These are phyloP conservation scores for Geotrichum candidum DNA, from an alignment of 1,139 yeast species.

Conservation along the genomic window DNA sequence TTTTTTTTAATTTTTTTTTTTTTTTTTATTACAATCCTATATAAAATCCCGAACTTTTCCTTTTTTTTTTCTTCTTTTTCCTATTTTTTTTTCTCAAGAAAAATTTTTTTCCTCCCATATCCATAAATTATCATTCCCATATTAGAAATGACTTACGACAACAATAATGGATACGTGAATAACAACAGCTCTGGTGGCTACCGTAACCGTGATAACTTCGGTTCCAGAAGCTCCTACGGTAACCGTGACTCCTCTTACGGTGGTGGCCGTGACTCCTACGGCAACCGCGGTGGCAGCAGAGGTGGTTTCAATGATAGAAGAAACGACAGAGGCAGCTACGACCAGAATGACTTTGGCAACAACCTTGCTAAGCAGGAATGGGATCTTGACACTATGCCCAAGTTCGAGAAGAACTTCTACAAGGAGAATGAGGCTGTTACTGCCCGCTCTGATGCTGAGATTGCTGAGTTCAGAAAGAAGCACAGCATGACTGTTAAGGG, in stretches of 20 bases:
- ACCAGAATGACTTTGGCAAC: slow-evolving; percentile 47
- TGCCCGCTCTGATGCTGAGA: slow-evolving; percentile 66
- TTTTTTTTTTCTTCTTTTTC: not conserved
- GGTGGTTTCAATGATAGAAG: slow-evolving; percentile 30
- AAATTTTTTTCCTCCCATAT: not conserved
- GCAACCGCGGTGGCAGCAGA: slow-evolving; percentile 22
- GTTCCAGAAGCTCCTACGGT: slow-evolving; percentile 21
- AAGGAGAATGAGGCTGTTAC: slow-evolving; percentile 76
- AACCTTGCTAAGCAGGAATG: slow-evolving; percentile 67
- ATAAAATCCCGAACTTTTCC: not conserved
- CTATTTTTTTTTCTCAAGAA: not conserved
- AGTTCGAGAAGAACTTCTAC: slow-evolving; percentile 93
- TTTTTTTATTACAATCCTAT: not conserved
- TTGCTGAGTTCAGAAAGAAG: slow-evolving; percentile 67
- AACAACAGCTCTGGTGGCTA: slow-evolving; percentile 24
- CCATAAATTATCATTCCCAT: not conserved
- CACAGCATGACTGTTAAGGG: slow-evolving; percentile 85
- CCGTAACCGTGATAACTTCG: slow-evolving; percentile 20
- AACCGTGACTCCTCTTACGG: slow-evolving; percentile 5
- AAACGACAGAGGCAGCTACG: slow-evolving; percentile 35
- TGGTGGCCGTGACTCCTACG: slow-evolving; percentile 16
- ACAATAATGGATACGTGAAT: slow-evolving; percentile 12
- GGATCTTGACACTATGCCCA: slow-evolving; percentile 72
- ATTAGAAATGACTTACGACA: slow-evolving; percentile 18
- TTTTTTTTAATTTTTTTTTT: not conserved